phyloP scores from a whole-genome alignment of 345 rosid genomes.

The Aquilaria yunnanensis region DNA sequence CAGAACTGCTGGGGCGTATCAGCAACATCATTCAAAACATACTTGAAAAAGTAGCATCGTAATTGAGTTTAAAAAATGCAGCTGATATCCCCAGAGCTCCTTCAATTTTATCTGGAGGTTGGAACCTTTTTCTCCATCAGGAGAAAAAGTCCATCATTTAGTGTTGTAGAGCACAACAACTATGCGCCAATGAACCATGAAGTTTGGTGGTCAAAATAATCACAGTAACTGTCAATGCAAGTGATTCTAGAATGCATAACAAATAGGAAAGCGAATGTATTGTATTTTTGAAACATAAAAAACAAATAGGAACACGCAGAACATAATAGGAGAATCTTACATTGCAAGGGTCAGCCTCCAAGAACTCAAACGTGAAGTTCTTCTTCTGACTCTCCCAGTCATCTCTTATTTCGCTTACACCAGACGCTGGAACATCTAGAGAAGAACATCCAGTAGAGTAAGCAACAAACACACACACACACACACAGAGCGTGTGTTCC shows the following conservation, averaged over 20 bases:
- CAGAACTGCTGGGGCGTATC: neutral
- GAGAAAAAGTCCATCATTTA: neutral
- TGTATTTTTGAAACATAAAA: no score
- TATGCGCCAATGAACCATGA: neutral
- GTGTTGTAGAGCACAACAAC: neutral
- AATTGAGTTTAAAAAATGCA: neutral
- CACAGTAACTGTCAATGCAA: neutral
- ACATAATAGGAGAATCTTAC: conserved; percentile 23
- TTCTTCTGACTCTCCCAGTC: conserved; percentile 82
- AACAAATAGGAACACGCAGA: neutral
- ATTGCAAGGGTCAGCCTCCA: conserved; percentile 75
- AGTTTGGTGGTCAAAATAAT: neutral
- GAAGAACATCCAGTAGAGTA: neutral
- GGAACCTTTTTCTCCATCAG: no score
- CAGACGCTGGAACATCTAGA: conserved; percentile 58
- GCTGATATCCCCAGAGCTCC: neutral
- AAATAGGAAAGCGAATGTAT: neutral
- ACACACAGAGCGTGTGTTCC: neutral
- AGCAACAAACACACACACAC: neutral
- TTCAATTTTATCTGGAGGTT: no score
- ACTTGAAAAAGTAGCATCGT: no score
- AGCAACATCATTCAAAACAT: conserved; percentile 4
- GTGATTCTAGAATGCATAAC: neutral
- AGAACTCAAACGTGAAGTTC: conserved; percentile 61
- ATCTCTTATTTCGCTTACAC: conserved; percentile 48